Percentiles rank a stretch among this genome's conserved stretches.
Evolutionary conservation across 140 eudicot genomes (phyloP).

Genomic region (Cichorium intybus): DNA sequence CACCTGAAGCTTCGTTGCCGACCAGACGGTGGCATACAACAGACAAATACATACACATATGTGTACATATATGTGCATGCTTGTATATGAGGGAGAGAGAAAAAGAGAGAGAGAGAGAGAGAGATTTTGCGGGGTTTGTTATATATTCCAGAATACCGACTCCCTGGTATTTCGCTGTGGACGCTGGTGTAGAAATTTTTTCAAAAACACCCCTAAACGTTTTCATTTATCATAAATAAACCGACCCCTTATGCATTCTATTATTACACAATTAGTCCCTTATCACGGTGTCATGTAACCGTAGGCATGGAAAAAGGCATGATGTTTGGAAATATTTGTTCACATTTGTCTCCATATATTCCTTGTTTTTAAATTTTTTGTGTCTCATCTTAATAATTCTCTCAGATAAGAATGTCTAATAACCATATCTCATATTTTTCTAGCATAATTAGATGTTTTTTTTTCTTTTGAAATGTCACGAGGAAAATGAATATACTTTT

Average conservation of each 20-base stretch:
- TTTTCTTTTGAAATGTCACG: not conserved
- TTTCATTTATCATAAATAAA: not conserved
- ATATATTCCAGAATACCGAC: conserved; percentile 26
- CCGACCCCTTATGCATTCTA: not conserved
- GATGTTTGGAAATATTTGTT: not conserved
- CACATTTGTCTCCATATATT: no score
- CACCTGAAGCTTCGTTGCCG: conserved; percentile 64
- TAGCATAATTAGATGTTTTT: not conserved
- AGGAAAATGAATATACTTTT: not conserved
- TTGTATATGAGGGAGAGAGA: conserved; percentile 7
- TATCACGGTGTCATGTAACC: not conserved
- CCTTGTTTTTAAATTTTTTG: not conserved
- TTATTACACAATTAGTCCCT: not conserved
- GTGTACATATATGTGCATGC: not conserved
- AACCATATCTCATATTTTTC: no score
- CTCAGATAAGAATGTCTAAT: not conserved
- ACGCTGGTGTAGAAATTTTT: not conserved
- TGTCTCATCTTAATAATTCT: not conserved
- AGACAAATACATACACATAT: conserved; percentile 27
- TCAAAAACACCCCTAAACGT: not conserved
- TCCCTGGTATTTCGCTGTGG: conserved; percentile 15
- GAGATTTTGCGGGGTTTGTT: conserved; percentile 24
- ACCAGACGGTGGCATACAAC: conserved; percentile 52
- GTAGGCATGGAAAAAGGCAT: not conserved
- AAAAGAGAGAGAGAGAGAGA: conserved; percentile 12